Evolutionary conservation across 352 stramenopile genomes (phyloP).

Genomic region (Bremia lactucae): DNA sequence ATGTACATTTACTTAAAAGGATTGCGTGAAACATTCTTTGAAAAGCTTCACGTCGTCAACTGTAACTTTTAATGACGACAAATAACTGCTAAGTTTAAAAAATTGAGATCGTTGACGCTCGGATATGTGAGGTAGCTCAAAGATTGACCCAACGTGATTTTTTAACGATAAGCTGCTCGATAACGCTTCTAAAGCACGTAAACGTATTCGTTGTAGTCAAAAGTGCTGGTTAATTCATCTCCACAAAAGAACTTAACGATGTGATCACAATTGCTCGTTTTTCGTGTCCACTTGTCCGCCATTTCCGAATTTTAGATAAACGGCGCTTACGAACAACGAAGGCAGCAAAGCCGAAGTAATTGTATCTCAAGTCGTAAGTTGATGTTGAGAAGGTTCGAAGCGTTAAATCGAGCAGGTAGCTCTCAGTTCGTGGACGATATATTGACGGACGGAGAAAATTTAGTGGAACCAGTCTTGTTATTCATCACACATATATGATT

Average conservation of each 20-base stretch:
- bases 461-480: conserved; percentile 49
- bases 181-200: conserved; percentile 51
- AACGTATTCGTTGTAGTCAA: conserved; percentile 41
- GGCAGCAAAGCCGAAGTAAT: conserved; percentile 36
- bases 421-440: conserved; percentile 49
- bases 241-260: conserved; percentile 42
- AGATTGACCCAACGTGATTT: too few relatives aligned
- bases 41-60: conserved; percentile 31
- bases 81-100: too few relatives aligned
- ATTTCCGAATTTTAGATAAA: conserved; percentile 57
- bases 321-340: conserved; percentile 59
- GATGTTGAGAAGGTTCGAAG: too few relatives aligned
- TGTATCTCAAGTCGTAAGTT: too few relatives aligned
- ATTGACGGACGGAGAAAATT: conserved; percentile 32
- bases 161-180: conserved; percentile 45
- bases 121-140: too few relatives aligned
- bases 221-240: conserved; percentile 56
- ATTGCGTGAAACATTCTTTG: conserved; percentile 54
- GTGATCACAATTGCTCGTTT: conserved; percentile 37
- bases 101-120: too few relatives aligned
- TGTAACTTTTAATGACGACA: background rate
- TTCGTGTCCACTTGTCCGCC: conserved; percentile 45
- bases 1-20: conserved; percentile 37
- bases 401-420: conserved; percentile 29
- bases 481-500: conserved; percentile 54